Base-by-base conservation (phyloP, 2,329 filamentous ascomycete species). In the Aspergillus hiratsukae region DNA sequence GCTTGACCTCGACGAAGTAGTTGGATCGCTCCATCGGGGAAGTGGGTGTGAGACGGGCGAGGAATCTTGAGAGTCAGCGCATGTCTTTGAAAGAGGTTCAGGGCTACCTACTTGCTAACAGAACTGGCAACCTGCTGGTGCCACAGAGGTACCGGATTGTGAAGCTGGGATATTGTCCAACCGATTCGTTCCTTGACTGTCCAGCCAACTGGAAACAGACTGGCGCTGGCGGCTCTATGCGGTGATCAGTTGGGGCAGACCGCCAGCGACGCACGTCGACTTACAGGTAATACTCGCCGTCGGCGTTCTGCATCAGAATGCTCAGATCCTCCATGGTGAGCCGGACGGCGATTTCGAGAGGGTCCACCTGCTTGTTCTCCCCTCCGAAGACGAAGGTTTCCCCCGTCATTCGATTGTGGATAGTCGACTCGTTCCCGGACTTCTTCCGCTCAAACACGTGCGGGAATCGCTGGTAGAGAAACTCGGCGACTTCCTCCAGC, bases 191-290 rank as follows among this genome's bases (percentile, higher is more conserved):
- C 70, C 41, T 75, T 66, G 11, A 82, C 72, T 23, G 75, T 75
- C 79, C 80, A 83, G 7, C 81, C 81, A 0, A 80, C 76, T 1
- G 80, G 81, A 59, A 82, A 82, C 4, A 82, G 68, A 14, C 78
- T 82, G 4, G 80, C 80, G 48, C 78, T 80, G 25, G 80, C 80
- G 53, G 75, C 72, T 28, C 78, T 80, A 55, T 21, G 40, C 25
- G 28, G 3, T 9, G 35, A 43, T 61, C 40, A 61, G 8, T 29
- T 7, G 3, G n/a, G 21, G 17, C 41, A 35, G 3, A 11, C 9
- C n/a, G 46, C 63, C 40, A 59, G 55, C 2, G 31, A 28, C 23
- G 10, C 7, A 23, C 7, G 23, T 4, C 14, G n/a, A 66, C 74
- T 65, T 69, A 75, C 77, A 83, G 64, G 53, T 77, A 76, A 59